phyloP scores from a whole-genome alignment of 2,329 filamentous ascomycete genomes.

The Cordyceps javanica region DNA sequence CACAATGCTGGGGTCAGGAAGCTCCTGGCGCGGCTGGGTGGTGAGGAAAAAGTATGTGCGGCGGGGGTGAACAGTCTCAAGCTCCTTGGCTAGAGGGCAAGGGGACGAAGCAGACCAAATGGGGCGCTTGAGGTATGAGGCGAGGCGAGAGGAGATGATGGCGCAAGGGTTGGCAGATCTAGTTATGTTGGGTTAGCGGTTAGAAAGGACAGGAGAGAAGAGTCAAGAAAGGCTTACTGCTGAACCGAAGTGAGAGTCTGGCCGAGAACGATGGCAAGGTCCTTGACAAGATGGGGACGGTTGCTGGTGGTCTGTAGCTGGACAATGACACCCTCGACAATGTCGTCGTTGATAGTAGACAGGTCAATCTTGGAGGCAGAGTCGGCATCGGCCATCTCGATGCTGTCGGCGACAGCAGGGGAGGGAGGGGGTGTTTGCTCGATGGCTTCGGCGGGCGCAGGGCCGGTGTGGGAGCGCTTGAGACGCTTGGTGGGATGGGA shows the following conservation, averaged over 20 bases:
- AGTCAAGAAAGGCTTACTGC: conserved; percentile 61
- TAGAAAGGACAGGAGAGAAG: conserved; percentile 14
- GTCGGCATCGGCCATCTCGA: conserved; percentile 23
- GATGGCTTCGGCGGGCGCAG: conserved; percentile 56
- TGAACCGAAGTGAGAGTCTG: conserved; percentile 76
- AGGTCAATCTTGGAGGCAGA: conserved; percentile 46
- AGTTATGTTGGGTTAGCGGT: conserved; percentile 20
- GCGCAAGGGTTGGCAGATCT: conserved; percentile 95
- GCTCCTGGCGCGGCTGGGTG: conserved; percentile 74
- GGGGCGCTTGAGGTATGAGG: conserved; percentile 81
- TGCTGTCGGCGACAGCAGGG: conserved; percentile 24
- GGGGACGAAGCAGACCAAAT: conserved; percentile 71
- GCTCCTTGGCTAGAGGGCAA: conserved; percentile 87
- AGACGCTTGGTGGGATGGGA: conserved; percentile 56
- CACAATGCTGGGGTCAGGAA: conserved; percentile 48
- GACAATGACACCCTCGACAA: conserved; percentile 83
- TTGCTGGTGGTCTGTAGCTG: conserved; percentile 88
- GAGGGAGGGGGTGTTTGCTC: conserved; percentile 63
- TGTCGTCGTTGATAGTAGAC: conserved; percentile 85
- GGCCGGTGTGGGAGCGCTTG: conserved; percentile 67
- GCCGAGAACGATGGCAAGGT: conserved; percentile 75
- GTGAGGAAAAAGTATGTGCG: conserved; percentile 96
- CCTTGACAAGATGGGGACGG: conserved; percentile 88
- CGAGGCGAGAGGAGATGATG: conserved; percentile 87
- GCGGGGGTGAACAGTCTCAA: conserved; percentile 86